Evolutionary conservation across 1,284 basidiomycete genomes (phyloP).

Genomic region (Cronartium quercuum): DNA sequence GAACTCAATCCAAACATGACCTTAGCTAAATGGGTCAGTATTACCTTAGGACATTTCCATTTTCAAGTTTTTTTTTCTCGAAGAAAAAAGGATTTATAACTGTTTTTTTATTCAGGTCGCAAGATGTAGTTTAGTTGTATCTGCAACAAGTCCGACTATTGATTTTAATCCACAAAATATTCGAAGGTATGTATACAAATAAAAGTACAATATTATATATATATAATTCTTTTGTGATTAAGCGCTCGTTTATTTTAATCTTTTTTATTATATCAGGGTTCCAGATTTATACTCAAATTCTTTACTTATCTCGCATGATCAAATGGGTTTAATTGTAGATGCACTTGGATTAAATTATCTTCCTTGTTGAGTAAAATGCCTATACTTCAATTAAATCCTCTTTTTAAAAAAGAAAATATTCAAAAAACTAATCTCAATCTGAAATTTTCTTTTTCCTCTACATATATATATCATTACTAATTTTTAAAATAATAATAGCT

Average conservation of each 20-base stretch:
- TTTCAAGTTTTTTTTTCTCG: not conserved
- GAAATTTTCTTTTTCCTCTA: too few species aligned
- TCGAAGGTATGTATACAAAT: too few species aligned
- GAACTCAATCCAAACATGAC: conserved; percentile 14
- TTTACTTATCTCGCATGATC: not conserved
- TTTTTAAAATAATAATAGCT: too few species aligned
- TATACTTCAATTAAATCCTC: not conserved
- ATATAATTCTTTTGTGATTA: not conserved
- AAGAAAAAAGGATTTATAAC: not conserved
- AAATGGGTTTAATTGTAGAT: conserved; percentile 1
- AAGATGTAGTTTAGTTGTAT: not conserved
- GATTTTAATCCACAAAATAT: conserved; percentile 11
- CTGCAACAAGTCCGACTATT: conserved; percentile 2
- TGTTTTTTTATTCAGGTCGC: not conserved
- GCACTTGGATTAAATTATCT: conserved; percentile 13
- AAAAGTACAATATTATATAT: too few species aligned
- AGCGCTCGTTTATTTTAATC: not conserved
- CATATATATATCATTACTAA: too few species aligned
- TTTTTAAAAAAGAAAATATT: not conserved
- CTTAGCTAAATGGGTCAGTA: conserved; percentile 22
- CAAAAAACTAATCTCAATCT: not conserved
- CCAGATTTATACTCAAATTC: conserved; percentile 19
- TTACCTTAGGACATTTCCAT: not conserved
- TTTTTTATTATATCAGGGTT: not conserved
- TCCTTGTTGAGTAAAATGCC: too few species aligned